These are phyloP conservation scores for Zygotorulaspora chibaensis DNA, from an alignment of 805 yeast genomes.

Conservation along the genomic window DNA sequence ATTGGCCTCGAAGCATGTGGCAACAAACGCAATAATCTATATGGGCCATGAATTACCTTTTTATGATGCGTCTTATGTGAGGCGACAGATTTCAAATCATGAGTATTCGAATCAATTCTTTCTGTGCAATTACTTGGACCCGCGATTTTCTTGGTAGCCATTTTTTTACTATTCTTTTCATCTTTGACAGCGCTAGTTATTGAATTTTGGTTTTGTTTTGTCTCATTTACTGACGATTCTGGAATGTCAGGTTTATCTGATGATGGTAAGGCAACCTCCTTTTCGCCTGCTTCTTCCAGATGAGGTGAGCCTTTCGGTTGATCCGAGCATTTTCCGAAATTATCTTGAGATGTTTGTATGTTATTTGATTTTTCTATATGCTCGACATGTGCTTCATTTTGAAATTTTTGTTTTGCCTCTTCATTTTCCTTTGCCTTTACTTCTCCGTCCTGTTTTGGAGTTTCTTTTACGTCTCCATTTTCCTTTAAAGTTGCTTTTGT, in stretches of 20 bases:
- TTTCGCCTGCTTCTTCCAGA: too few species aligned
- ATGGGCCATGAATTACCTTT: slow-evolving; percentile 75
- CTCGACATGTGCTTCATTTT: not conserved
- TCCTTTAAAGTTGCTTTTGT: too few species aligned
- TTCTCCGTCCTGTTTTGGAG: not conserved
- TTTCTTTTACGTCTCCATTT: slow-evolving; percentile 9
- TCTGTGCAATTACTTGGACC: not conserved
- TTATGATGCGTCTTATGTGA: slow-evolving; percentile 32
- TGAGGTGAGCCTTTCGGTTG: not conserved
- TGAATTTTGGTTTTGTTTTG: not conserved
- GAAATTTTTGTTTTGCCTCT: not conserved
- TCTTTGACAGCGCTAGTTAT: not conserved
- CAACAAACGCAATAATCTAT: slow-evolving; percentile 69
- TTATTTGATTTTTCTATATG: not conserved
- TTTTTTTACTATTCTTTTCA: slow-evolving; percentile 2
- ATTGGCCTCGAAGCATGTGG: slow-evolving; percentile 84
- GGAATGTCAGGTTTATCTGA: too few species aligned
- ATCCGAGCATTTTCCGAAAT: not conserved
- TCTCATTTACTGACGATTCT: too few species aligned
- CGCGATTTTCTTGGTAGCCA: slow-evolving; percentile 2
- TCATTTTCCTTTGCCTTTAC: not conserved
- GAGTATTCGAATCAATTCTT: slow-evolving; percentile 6
- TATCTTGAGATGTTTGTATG: not conserved
- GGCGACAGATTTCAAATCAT: slow-evolving; percentile 18
- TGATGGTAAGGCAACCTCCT: too few species aligned